Conservation (phyloP, 2,329 filamentous ascomycete species). For the Pezizomycotina sp. region DNA sequence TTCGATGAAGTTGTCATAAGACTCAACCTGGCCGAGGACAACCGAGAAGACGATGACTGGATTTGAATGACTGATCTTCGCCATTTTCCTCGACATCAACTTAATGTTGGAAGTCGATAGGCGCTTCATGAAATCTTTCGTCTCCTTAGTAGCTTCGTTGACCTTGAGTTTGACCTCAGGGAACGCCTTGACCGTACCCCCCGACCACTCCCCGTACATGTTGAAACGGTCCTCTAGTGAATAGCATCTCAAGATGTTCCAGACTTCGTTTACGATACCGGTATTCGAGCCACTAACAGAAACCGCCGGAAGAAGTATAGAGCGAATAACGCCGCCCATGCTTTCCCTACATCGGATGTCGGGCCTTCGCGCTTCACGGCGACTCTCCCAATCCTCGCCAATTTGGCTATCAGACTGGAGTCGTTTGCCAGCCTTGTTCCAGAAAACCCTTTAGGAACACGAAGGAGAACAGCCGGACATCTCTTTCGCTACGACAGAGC, state of each 20-base stretch:
- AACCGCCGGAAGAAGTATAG: constrained; percentile 71
- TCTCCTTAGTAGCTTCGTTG: constrained; percentile 58
- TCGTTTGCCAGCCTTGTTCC: constrained; percentile 85
- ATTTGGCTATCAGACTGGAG: constrained; percentile 55
- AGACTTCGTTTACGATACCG: constrained; percentile 70
- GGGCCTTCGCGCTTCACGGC: constrained; percentile 34
- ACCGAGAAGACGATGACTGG: constrained; percentile 84
- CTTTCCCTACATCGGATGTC: constrained; percentile 26
- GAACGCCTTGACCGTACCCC: constrained; percentile 44
- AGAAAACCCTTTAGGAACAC: constrained; percentile 68
- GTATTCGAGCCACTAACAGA: constrained; percentile 76
- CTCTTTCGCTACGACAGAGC: constrained; percentile 74
- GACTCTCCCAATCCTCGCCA: constrained; percentile 75
- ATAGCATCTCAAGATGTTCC: constrained; percentile 63
- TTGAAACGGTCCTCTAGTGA: constrained; percentile 61
- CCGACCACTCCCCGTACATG: constrained; percentile 89
- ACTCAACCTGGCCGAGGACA: constrained; percentile 77
- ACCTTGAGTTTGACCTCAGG: constrained; percentile 68
- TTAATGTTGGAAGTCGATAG: constrained; percentile 74
- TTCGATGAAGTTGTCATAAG: constrained; percentile 87
- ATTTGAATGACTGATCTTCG: constrained; percentile 80
- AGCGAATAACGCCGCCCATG: constrained; percentile 72
- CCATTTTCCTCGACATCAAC: constrained; percentile 71
- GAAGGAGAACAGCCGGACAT: constrained; percentile 45
- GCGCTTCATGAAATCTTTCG: constrained; percentile 71